These are phyloP conservation scores for Botrytis elliptica DNA, from an alignment of 2,329 filamentous ascomycete genomes.

Conservation along the genomic window DNA sequence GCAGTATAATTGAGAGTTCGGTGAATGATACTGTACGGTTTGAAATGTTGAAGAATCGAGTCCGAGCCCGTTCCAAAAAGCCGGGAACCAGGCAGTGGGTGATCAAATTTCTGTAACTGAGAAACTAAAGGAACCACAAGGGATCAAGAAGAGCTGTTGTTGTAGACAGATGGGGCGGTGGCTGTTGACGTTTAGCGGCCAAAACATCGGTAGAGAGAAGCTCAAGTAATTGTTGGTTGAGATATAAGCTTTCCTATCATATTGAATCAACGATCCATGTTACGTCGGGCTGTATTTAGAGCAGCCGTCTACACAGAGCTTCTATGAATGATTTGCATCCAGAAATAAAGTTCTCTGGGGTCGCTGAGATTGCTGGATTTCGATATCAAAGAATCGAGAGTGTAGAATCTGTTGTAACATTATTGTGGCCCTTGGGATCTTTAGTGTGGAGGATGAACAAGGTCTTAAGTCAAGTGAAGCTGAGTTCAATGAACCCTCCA, in stretches of 20 bases:
- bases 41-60: neutral
- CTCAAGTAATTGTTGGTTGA: neutral
- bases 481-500: neutral
- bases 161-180: neutral
- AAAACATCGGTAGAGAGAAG: neutral
- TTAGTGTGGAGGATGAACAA: neutral
- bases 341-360: neutral
- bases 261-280: neutral
- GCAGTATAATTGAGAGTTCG: neutral
- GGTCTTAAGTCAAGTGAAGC: neutral
- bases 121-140: neutral
- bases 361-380: neutral
- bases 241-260: neutral
- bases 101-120: neutral
- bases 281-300: neutral
- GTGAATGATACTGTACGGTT: neutral
- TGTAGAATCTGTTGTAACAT: neutral
- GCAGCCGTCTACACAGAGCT: neutral
- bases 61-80: neutral
- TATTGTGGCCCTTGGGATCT: neutral
- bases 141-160: neutral
- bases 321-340: neutral
- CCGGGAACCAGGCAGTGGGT: neutral
- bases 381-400: neutral
- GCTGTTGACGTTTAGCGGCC: neutral